These are phyloP conservation scores for Lepidium didymum DNA, from an alignment of 345 rosid genomes.

Conservation along the genomic window DNA sequence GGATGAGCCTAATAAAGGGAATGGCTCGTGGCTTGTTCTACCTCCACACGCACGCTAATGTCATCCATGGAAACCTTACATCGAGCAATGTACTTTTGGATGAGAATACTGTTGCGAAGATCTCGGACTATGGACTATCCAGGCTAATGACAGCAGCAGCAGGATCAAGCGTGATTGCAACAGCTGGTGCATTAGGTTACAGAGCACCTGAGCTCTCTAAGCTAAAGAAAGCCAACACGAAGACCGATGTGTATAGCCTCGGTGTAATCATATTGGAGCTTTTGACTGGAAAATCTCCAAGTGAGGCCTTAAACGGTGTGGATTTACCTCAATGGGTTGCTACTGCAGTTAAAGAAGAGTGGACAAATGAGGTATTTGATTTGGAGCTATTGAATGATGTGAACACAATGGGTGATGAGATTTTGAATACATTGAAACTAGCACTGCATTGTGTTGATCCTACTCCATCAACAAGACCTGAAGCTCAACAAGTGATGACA, in stretches of 20 bases:
- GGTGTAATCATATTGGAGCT: conserved; percentile 85
- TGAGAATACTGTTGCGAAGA: conserved; percentile 42
- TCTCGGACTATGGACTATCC: conserved; percentile 72
- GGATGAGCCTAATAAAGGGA: conserved; percentile 65
- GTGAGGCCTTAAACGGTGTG: conserved; percentile 67
- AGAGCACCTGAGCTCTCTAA: conserved; percentile 91
- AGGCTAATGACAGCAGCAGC: conserved; percentile 74
- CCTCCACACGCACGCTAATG: conserved; percentile 65
- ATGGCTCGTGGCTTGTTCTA: conserved; percentile 59
- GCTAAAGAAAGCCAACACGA: conserved; percentile 71
- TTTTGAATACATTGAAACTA: conserved; percentile 70
- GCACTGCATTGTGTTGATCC: conserved; percentile 93
- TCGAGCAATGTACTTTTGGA: conserved; percentile 78
- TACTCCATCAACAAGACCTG: conserved; percentile 73
- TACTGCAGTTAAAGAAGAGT: conserved; percentile 83
- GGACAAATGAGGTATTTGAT: conserved; percentile 92
- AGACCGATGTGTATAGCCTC: conserved; percentile 78
- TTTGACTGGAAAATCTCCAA: conserved; percentile 82
- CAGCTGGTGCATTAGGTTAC: conserved; percentile 81
- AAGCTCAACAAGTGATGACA: conserved; percentile 61
- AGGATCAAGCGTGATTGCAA: conserved; percentile 66
- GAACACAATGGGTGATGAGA: conserved; percentile 60
- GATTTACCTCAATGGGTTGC: conserved; percentile 99
- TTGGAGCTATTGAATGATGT: conserved; percentile 78
- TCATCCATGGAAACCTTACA: conserved; percentile 76